phyloP scores from a whole-genome alignment of 345 rosid genomes.

The Rhodomyrtus tomentosa region DNA sequence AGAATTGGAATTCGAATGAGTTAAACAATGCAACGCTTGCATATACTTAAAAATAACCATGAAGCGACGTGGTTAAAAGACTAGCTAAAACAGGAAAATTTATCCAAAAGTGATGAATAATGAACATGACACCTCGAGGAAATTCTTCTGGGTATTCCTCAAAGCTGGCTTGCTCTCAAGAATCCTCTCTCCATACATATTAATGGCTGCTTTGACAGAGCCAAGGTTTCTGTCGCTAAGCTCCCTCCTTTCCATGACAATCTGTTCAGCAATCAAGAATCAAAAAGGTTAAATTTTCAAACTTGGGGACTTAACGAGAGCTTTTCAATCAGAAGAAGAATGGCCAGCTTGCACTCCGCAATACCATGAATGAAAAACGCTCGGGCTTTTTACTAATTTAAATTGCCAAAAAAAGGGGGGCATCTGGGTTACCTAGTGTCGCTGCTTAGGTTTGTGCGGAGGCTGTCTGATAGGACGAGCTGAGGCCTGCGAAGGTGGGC shows the following conservation, averaged over 20 bases:
- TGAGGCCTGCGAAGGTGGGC: not conserved
- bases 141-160: slow-evolving; percentile 24
- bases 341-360: not conserved
- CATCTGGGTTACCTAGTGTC: not conserved
- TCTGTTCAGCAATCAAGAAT: not conserved
- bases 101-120: not conserved
- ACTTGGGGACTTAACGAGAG: not conserved
- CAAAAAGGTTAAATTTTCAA: not conserved
- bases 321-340: not conserved
- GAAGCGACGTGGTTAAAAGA: not conserved
- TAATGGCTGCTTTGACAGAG: slow-evolving; percentile 54
- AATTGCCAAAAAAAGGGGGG: not conserved
- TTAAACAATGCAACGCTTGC: not conserved
- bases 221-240: slow-evolving; percentile 32
- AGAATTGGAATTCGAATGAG: not conserved
- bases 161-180: slow-evolving; percentile 18
- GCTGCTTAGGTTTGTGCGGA: not conserved
- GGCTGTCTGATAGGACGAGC: not conserved
- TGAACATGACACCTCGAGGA: slow-evolving; percentile 30
- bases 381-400: not conserved
- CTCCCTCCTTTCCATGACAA: slow-evolving; percentile 27
- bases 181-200: slow-evolving; percentile 36
- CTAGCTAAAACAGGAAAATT: not conserved
- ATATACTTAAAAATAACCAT: not conserved
- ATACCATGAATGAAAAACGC: not conserved